A percentile compares a stretch with the other conserved stretches of the same genome.
Evolutionary conservation across 306 rosid species (phyloP).

Genomic region (Mimosa pudica): DNA sequence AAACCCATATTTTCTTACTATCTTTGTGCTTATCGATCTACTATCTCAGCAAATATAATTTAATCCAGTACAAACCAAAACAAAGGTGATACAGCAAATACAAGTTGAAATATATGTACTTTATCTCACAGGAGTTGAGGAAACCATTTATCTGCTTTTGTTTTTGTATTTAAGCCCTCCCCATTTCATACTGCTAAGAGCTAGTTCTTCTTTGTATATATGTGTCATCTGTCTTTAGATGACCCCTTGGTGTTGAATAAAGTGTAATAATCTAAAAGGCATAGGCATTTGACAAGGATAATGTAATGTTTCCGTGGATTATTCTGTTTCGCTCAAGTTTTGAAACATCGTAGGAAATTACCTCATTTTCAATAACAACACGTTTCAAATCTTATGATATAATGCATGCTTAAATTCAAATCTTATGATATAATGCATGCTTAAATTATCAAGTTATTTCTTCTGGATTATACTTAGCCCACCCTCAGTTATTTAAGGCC

Average conservation of each 20-base stretch:
- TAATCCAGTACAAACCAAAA: neutral
- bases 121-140: neutral
- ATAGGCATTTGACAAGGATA: neutral
- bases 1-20: neutral
- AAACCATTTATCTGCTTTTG: neutral
- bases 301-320: neutral
- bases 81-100: neutral
- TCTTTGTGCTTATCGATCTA: neutral
- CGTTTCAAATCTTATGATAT: neutral
- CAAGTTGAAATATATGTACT: neutral
- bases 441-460: no score
- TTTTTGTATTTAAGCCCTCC: neutral
- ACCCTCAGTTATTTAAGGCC: no score
- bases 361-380: neutral
- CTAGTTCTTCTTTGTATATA: neutral
- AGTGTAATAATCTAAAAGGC: neutral
- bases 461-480: no score
- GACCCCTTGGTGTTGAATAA: neutral
- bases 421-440: neutral
- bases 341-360: neutral
- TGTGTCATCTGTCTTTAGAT: neutral
- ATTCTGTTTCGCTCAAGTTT: neutral
- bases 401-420: neutral
- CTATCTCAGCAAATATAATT: neutral
- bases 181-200: neutral